Evolutionary conservation across 2,329 filamentous ascomycete genomes (phyloP).

Genomic region (Trichoderma oligosporum): DNA sequence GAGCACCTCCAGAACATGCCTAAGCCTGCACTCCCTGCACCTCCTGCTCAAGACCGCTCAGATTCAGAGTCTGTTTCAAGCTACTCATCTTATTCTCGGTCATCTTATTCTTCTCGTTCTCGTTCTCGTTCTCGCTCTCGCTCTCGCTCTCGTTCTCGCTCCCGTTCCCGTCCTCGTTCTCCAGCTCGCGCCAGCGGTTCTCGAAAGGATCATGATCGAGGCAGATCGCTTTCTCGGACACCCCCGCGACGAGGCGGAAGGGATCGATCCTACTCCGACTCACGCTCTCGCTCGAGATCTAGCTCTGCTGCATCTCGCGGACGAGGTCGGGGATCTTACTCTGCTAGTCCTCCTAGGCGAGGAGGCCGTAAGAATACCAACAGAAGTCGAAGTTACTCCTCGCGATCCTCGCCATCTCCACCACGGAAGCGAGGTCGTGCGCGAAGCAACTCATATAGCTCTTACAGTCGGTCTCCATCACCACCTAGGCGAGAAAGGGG

Average conservation of each 20-base stretch:
- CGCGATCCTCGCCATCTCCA: constrained; percentile 30
- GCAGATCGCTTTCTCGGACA: constrained; percentile 30
- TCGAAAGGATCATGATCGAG: constrained; percentile 26
- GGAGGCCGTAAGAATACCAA: constrained; percentile 25
- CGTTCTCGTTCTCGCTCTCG: too few species aligned
- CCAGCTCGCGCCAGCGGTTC: constrained; percentile 20
- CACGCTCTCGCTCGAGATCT: constrained; percentile 42
- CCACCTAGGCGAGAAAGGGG: constrained; percentile 23
- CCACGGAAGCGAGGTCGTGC: constrained; percentile 29
- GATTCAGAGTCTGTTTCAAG: constrained; percentile 72
- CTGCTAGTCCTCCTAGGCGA: constrained; percentile 31
- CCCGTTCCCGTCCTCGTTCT: constrained; percentile 28
- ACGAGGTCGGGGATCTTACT: constrained; percentile 27
- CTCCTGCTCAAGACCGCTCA: constrained; percentile 55
- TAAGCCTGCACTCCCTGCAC: constrained; percentile 71
- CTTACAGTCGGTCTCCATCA: constrained; percentile 32
- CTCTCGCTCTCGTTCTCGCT: constrained; percentile 29
- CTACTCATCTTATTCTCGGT: constrained; percentile 70
- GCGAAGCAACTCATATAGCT: constrained; percentile 32
- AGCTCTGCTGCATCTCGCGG: constrained; percentile 27
- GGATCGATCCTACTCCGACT: constrained; percentile 43
- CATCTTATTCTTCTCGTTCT: constrained; percentile 43
- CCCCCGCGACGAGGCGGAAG: constrained; percentile 25
- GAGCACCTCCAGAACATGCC: constrained; percentile 86
- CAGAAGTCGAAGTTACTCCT: constrained; percentile 23